Conservation (phyloP, 2,329 filamentous ascomycete species). For the Teratosphaeria gauchensis region DNA sequence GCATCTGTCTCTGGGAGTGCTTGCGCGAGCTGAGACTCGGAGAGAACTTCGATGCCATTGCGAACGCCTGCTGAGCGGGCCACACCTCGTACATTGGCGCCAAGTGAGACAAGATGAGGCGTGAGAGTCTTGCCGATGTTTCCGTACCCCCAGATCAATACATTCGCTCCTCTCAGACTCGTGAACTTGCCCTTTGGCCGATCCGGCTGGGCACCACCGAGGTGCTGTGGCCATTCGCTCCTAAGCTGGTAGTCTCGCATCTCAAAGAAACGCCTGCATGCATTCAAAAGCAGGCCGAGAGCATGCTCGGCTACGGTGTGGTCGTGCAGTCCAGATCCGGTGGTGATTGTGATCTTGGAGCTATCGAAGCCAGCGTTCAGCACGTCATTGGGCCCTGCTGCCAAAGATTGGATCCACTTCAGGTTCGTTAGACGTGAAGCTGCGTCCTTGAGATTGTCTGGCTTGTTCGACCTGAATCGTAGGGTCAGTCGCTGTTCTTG, state of each 20-base stretch:
- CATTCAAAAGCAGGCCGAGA: constrained; percentile 47
- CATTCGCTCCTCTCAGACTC: constrained; percentile 48
- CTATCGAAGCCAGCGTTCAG: constrained; percentile 51
- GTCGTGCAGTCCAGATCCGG: constrained; percentile 55
- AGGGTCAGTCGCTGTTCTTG: background rate
- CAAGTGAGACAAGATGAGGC: constrained; percentile 45
- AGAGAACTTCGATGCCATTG: constrained; percentile 48
- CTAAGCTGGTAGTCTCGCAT: constrained; percentile 54
- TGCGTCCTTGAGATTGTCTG: constrained; percentile 50
- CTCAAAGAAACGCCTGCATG: constrained; percentile 49
- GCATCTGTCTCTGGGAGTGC: constrained; percentile 51
- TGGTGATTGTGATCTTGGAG: constrained; percentile 43
- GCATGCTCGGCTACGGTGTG: constrained; percentile 56
- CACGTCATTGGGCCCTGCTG: constrained; percentile 57
- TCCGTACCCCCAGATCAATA: constrained; percentile 56
- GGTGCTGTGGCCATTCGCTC: constrained; percentile 50
- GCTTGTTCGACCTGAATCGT: constrained; percentile 35
- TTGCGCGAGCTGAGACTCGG: constrained; percentile 44
- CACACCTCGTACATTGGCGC: constrained; percentile 50
- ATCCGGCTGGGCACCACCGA: constrained; percentile 53
- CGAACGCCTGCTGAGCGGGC: constrained; percentile 49
- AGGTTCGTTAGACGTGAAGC: constrained; percentile 46
- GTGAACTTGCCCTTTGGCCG: constrained; percentile 49
- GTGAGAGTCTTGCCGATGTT: constrained; percentile 55
- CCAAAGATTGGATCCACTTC: constrained; percentile 57